Evolutionary conservation across 2,329 filamentous ascomycete genomes (phyloP).

Genomic region (Pseudogymnoascus sp.): DNA sequence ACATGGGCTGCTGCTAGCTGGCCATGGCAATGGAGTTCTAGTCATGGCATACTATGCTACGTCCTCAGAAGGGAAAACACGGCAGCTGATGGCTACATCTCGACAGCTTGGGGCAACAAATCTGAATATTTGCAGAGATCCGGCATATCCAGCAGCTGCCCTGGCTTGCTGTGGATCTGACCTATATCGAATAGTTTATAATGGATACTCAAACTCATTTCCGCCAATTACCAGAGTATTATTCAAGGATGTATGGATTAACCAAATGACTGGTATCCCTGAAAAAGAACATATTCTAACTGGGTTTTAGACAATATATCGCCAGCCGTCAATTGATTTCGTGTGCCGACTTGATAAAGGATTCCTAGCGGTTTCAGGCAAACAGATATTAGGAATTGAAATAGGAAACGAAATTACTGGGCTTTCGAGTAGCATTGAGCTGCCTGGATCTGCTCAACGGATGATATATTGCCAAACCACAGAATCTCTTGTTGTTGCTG

Average conservation of each 20-base stretch:
- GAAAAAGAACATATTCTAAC: not conserved
- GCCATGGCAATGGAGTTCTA: conserved; percentile 9
- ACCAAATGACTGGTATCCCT: not conserved
- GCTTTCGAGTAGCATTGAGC: not conserved
- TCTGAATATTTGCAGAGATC: conserved; percentile 22
- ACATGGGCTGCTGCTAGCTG: conserved; percentile 4
- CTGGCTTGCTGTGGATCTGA: conserved; percentile 44
- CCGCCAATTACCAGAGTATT: conserved; percentile 4
- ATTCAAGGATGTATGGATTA: not conserved
- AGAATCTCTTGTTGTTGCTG: conserved; percentile 47
- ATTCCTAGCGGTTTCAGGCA: not conserved
- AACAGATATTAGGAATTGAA: not conserved
- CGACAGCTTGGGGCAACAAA: conserved; percentile 22
- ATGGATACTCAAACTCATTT: not conserved
- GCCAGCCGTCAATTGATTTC: not conserved
- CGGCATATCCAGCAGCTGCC: conserved; percentile 20
- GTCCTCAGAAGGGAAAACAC: conserved; percentile 7
- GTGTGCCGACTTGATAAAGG: not conserved
- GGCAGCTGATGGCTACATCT: not conserved
- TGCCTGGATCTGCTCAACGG: conserved; percentile 21
- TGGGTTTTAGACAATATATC: not conserved
- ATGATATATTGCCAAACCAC: conserved; percentile 49
- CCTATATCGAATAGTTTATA: conserved; percentile 27
- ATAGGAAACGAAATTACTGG: not conserved
- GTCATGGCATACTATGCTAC: not conserved